These are phyloP conservation scores for Artomyces pyxidatus DNA, from an alignment of 768 basidiomycete genomes.

Conservation along the genomic window DNA sequence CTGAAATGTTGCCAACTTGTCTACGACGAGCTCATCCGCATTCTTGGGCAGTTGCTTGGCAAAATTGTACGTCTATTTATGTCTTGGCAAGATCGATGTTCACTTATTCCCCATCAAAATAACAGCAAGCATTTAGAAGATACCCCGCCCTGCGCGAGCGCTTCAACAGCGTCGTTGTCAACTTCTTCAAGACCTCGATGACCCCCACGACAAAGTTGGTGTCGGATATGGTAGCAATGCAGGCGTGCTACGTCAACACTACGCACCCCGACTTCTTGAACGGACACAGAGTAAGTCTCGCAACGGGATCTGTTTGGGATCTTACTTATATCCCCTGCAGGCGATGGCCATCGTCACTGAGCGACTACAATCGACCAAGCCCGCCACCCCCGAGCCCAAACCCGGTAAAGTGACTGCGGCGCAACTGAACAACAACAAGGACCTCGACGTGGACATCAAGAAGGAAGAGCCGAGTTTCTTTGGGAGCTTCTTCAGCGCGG, in stretches of 20 bases:
- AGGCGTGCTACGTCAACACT: slow-evolving; percentile 98
- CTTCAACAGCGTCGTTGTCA: slow-evolving; percentile 93
- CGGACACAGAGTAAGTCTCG: slow-evolving; percentile 69
- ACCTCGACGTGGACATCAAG: slow-evolving; percentile 84
- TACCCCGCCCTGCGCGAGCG: slow-evolving; percentile 95
- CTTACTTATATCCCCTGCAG: too few relatives aligned
- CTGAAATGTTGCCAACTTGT: slow-evolving; percentile 93
- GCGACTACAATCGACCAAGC: slow-evolving; percentile 74
- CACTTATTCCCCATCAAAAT: neutral
- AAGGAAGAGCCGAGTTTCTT: slow-evolving; percentile 92
- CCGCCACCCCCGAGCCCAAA: slow-evolving; percentile 68
- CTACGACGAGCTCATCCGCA: slow-evolving; percentile 95
- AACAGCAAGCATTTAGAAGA: slow-evolving; percentile 89
- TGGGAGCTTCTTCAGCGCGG: slow-evolving; percentile 84
- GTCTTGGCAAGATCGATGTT: slow-evolving; percentile 1
- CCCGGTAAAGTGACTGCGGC: slow-evolving; percentile 49
- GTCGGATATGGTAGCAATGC: slow-evolving; percentile 92
- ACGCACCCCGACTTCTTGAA: slow-evolving; percentile 98
- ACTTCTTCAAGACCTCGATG: slow-evolving; percentile 95
- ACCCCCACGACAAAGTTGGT: slow-evolving; percentile 92
- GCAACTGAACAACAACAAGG: slow-evolving; percentile 85
- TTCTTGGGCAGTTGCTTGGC: slow-evolving; percentile 80
- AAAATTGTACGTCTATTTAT: slow-evolving; percentile 62
- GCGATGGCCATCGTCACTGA: slow-evolving; percentile 87
- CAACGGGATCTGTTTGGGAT: too few relatives aligned